Percentiles rank a stretch among this genome's conserved stretches.
Evolutionary conservation across 257 asterid genomes (phyloP).

Genomic region (Thymus quinquecostatus): DNA sequence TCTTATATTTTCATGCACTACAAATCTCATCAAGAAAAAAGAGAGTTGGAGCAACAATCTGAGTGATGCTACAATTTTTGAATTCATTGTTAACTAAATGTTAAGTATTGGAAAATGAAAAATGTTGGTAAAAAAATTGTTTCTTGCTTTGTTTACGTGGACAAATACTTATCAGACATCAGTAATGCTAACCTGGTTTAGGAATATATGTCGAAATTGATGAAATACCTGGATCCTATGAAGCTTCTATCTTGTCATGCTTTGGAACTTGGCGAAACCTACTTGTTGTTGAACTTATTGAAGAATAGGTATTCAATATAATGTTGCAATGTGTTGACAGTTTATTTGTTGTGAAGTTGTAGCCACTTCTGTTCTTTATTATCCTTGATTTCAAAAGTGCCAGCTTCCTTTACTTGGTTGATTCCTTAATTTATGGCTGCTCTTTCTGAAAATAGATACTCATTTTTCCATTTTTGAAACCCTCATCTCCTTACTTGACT

Average conservation of each 20-base stretch:
- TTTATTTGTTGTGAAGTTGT: not conserved
- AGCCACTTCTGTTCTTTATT: not conserved
- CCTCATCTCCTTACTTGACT: not conserved
- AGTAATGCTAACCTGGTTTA: not conserved
- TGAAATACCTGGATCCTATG: not conserved
- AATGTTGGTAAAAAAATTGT: not conserved
- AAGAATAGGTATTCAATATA: not conserved
- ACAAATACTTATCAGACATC: not conserved
- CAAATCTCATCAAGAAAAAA: not conserved
- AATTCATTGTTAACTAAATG: not conserved
- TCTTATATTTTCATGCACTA: slow-evolving; percentile 1
- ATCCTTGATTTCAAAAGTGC: not conserved
- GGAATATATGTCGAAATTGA: slow-evolving; percentile 10
- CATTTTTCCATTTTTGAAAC: not conserved
- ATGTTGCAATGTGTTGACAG: not conserved
- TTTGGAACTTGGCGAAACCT: slow-evolving; percentile 2
- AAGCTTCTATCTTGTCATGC: slow-evolving; percentile 7
- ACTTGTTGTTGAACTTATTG: not conserved
- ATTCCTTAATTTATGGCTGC: slow-evolving; percentile 14
- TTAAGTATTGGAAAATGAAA: slow-evolving; percentile 12
- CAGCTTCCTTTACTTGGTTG: not conserved
- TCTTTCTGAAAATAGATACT: slow-evolving; percentile 3
- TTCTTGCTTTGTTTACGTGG: not conserved
- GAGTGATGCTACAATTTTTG: not conserved
- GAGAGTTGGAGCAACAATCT: not conserved